phyloP scores from a whole-genome alignment of 1,284 basidiomycete genomes.

The Cryptococcus deneoformans region DNA sequence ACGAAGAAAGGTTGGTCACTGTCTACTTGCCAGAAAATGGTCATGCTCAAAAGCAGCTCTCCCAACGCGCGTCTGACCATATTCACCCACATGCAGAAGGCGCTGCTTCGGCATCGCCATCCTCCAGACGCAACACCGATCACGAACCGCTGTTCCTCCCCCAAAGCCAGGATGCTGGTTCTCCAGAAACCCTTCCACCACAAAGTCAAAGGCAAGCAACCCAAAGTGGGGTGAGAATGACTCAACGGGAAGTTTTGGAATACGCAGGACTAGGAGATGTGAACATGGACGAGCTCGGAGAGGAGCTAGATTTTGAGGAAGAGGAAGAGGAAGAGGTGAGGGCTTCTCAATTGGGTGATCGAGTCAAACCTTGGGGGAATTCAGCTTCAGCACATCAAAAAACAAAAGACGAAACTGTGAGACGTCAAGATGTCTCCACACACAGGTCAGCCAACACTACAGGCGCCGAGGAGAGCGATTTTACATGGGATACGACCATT shows the following conservation, averaged over 20 bases:
- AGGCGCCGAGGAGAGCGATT: not conserved
- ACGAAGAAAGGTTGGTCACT: not conserved
- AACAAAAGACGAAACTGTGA: not conserved
- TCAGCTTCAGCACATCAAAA: not conserved
- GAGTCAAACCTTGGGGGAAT: not conserved
- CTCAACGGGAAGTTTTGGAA: constrained; percentile 30
- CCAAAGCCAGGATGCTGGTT: constrained; percentile 6
- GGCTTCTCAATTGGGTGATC: not conserved
- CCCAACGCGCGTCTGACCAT: not conserved
- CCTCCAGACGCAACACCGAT: not conserved
- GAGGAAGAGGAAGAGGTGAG: constrained; percentile 19
- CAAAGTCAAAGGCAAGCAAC: not conserved
- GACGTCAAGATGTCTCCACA: not conserved
- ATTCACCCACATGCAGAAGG: not conserved
- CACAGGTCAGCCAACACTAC: not conserved
- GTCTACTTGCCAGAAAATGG: not conserved
- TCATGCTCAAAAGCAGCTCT: not conserved
- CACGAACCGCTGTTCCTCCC: constrained; percentile 28
- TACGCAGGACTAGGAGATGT: constrained; percentile 26
- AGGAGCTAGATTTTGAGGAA: constrained; percentile 24
- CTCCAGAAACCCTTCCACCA: not conserved
- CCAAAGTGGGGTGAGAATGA: constrained; percentile 13
- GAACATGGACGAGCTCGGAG: constrained; percentile 23
- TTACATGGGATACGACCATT: constrained; percentile 4
- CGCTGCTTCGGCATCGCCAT: not conserved